Conservation (phyloP, 73 alveolate species). For the Paramecium pentaurelia region DNA sequence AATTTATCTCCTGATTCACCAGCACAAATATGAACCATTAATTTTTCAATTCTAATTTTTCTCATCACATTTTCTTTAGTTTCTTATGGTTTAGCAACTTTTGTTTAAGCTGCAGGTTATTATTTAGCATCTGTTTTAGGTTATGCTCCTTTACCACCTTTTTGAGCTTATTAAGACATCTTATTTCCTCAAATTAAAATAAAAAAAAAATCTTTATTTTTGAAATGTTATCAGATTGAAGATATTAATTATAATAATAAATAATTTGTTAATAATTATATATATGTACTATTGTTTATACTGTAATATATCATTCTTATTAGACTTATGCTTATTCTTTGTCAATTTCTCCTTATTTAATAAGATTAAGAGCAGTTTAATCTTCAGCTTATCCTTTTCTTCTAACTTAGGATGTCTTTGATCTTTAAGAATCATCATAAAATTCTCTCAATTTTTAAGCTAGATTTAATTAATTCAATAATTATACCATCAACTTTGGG, state of each 20-base stretch:
- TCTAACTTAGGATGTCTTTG: neutral
- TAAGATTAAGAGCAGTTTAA: neutral
- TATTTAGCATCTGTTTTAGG: neutral
- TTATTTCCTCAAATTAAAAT: neutral
- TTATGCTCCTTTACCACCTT: neutral
- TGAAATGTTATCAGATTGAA: neutral
- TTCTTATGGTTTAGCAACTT: conserved; percentile 21
- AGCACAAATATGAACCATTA: conserved; percentile 73
- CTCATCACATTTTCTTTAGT: conserved; percentile 69
- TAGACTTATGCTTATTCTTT: neutral
- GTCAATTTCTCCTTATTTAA: neutral
- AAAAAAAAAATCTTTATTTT: neutral
- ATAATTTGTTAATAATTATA: neutral
- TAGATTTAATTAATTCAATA: neutral
- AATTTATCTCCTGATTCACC: conserved; percentile 83
- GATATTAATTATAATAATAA: neutral
- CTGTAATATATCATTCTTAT: neutral
- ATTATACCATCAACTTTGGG: conserved; percentile 83
- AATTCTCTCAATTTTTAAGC: conserved; percentile 11
- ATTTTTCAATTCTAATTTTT: conserved; percentile 71
- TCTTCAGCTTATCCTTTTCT: conserved; percentile 13
- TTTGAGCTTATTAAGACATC: neutral
- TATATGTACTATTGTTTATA: neutral
- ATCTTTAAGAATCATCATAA: conserved; percentile 7
- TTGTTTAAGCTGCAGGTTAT: neutral